phyloP scores from a whole-genome alignment of 2,329 filamentous ascomycete species.

The Colletotrichum trifolii region DNA sequence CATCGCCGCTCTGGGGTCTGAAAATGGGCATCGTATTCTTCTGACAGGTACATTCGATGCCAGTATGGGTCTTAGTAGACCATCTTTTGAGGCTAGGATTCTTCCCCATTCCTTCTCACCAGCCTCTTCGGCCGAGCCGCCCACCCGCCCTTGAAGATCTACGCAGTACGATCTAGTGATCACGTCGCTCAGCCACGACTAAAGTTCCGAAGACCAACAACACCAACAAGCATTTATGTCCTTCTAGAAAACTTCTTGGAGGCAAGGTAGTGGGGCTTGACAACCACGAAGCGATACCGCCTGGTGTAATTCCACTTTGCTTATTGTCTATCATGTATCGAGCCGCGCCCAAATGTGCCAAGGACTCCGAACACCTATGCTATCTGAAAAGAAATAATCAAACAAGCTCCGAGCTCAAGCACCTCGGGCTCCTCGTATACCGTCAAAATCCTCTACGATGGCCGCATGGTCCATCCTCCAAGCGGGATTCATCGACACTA shows the following conservation, averaged over 20 bases:
- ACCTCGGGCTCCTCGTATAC: constrained; percentile 16
- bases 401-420: neutral
- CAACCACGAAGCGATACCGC: neutral
- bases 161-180: neutral
- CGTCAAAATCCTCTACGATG: constrained; percentile 37
- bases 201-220: neutral
- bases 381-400: neutral
- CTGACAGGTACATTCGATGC: too few species aligned
- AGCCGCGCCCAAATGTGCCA: neutral
- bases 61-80: too few species aligned
- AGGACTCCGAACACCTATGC: constrained; percentile 16
- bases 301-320: constrained; percentile 2
- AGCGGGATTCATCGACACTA: constrained; percentile 25
- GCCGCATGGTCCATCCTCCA: constrained; percentile 34
- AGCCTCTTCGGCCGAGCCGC: constrained; percentile 7
- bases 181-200: neutral
- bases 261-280: neutral
- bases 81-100: too few species aligned
- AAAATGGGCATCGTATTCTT: neutral
- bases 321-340: neutral
- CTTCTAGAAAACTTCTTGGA: constrained; percentile 9
- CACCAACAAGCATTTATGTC: neutral
- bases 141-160: neutral
- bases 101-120: too few species aligned
- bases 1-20: constrained; percentile 6